Percentiles rank a stretch among this genome's conserved stretches.
These are phyloP conservation scores for Lipomyces kockii DNA, from an alignment of 805 yeast genomes.

Conservation along the genomic window DNA sequence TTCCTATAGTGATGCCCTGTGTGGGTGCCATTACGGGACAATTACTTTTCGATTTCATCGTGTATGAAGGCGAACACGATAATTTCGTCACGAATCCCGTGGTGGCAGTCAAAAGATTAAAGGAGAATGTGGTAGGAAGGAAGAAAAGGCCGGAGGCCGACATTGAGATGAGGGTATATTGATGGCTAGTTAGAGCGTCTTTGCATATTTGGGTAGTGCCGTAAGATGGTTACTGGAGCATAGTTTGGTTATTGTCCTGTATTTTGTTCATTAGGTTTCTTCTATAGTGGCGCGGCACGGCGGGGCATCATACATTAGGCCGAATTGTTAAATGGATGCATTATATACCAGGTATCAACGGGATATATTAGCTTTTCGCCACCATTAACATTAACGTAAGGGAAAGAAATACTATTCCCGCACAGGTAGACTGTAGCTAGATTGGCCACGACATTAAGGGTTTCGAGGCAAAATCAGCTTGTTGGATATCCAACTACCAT, in stretches of 20 bases:
- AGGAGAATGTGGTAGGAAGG: neutral
- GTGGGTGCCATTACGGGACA: conserved; percentile 56
- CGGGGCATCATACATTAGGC: too few species aligned
- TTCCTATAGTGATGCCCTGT: conserved; percentile 57
- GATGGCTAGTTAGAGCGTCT: neutral
- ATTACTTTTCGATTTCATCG: conserved; percentile 56
- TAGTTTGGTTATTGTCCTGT: neutral
- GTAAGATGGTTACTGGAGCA: neutral
- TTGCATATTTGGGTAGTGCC: too few species aligned
- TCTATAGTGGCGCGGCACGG: too few species aligned
- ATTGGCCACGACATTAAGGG: too few species aligned
- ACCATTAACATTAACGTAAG: too few species aligned
- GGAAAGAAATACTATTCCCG: too few species aligned
- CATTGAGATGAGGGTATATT: neutral
- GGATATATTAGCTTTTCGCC: too few species aligned
- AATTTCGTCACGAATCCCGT: conserved; percentile 31
- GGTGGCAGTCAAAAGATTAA: conserved; percentile 10
- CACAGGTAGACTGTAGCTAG: too few species aligned
- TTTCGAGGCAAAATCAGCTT: too few species aligned
- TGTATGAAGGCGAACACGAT: conserved; percentile 41
- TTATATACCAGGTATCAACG: too few species aligned
- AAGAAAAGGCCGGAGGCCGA: neutral
- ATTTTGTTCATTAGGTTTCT: neutral
- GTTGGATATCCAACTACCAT: too few species aligned
- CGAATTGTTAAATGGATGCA: too few species aligned